Base-by-base conservation (phyloP, 108 stramenopile species). In the Fragilaria radians region DNA sequence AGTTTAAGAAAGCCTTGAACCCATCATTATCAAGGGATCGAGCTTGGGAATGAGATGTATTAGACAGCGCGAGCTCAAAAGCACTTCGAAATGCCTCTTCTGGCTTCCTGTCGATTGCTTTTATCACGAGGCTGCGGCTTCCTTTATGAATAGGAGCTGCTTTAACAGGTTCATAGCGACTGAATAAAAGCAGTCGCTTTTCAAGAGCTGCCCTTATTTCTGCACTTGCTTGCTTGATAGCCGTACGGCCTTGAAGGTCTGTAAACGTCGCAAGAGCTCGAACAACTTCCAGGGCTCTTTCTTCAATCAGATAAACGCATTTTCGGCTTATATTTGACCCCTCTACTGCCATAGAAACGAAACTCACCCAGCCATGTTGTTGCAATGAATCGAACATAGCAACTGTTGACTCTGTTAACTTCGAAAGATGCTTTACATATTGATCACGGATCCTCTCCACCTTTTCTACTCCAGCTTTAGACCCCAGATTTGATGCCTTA, bases 281-380 rank as follows among this genome's bases (percentile, higher is more conserved):
- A 1, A 24, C 46, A 5, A 19, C 1, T 14, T 1, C 17, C 4
- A 17, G 36, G n/a, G 29, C 23, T 1, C 42, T 32, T 9, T 46
- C 42, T 42, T 24, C 19, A 46, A 59, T 59, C 1, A 59, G 47
- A 7, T 59, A 2, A n/a, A 46, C 42, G 23, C 34, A 46, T 4
- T 46, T 5, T 2, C 27, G 4, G 24, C n/a, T 28, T n/a, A 59
- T 11, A 42, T 59, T 46, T 4, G 29, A 28, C 17, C 32, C 42
- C 2, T 7, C 42, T 14, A 59, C 42, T 47, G 26, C 2, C 3
- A 1, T 1, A 1, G 59, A 59, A 18, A 46, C 59, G 25, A 59
- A 59, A 14, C 22, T 23, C 4, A 59, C 59, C 59, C 59, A 59
- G 7, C 59, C 59, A 59, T 59, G 59, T 46, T 47, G 59, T 23